Conservation (phyloP, 495 filamentous ascomycete species). For the Hypoxylon cercidicola region DNA sequence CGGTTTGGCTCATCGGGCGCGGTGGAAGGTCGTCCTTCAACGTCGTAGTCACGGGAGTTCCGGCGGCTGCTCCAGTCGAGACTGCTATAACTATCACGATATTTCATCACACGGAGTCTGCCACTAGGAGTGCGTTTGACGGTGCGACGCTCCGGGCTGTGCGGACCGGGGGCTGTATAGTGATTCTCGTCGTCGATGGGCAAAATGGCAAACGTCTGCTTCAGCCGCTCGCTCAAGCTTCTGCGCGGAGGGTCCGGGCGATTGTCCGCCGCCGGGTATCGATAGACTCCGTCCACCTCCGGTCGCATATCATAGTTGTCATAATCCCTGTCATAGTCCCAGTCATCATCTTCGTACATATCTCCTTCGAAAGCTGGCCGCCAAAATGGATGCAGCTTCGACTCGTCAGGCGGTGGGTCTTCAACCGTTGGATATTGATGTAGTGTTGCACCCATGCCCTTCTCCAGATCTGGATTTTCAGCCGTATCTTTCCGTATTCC, state of each 20-base stretch:
- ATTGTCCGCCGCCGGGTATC: conserved; percentile 54
- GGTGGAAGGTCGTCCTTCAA: conserved; percentile 46
- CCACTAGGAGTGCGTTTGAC: conserved; percentile 61
- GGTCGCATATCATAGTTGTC: conserved; percentile 34
- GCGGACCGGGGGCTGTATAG: conserved; percentile 49
- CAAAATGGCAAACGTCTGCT: conserved; percentile 63
- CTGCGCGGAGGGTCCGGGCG: conserved; percentile 59
- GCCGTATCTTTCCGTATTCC: conserved; percentile 31
- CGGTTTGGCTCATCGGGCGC: conserved; percentile 43
- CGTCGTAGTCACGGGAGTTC: conserved; percentile 31
- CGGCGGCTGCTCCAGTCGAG: conserved; percentile 35
- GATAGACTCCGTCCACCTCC: conserved; percentile 42
- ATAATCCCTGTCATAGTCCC: conserved; percentile 15
- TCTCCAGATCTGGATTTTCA: conserved; percentile 31
- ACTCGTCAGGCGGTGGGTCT: conserved; percentile 58
- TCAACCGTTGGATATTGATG: conserved; percentile 52
- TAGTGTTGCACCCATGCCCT: conserved; percentile 45
- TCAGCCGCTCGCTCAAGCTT: conserved; percentile 59
- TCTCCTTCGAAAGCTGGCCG: conserved; percentile 78
- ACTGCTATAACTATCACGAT: conserved; percentile 54
- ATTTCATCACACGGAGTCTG: conserved; percentile 61
- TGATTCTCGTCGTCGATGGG: conserved; percentile 54
- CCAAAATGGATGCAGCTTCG: conserved; percentile 83
- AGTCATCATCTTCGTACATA: conserved; percentile 57
- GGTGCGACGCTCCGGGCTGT: conserved; percentile 57